Conservation (phyloP, 2,329 filamentous ascomycete species). For the Neofusicoccum ribis region DNA sequence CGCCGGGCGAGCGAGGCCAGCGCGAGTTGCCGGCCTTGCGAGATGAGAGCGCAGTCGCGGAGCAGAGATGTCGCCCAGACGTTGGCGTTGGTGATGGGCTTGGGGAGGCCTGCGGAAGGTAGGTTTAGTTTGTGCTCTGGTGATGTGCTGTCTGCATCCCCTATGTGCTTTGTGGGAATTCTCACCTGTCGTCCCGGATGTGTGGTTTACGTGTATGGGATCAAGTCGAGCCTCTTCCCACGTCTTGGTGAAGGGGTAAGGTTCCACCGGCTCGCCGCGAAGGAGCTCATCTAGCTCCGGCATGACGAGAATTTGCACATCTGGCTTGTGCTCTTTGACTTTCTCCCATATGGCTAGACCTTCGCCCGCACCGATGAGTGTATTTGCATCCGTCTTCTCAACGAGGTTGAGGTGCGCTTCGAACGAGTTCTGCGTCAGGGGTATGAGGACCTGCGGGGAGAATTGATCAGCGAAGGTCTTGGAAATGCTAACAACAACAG, state of each 20-base stretch:
- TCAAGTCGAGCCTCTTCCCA: slow-evolving; percentile 27
- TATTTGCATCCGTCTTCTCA: neutral
- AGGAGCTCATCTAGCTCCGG: slow-evolving; percentile 2
- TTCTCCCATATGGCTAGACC: neutral
- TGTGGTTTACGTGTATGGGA: slow-evolving; percentile 28
- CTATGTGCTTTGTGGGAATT: neutral
- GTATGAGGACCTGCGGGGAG: neutral
- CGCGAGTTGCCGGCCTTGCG: neutral
- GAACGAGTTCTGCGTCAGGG: neutral
- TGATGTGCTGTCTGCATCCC: neutral
- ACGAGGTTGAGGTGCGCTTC: neutral
- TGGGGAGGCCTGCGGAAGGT: slow-evolving; percentile 27
- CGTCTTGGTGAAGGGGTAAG: neutral
- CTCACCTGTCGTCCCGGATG: slow-evolving; percentile 31
- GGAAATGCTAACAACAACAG: too few relatives aligned
- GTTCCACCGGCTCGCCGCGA: neutral
- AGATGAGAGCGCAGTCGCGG: neutral
- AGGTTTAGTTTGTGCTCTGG: neutral
- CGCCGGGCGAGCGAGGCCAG: neutral
- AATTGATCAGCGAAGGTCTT: neutral
- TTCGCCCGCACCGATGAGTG: neutral
- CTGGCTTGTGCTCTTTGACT: neutral
- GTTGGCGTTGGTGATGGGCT: slow-evolving; percentile 25
- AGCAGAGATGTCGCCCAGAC: neutral
- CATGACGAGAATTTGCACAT: neutral